Base-by-base conservation (phyloP, 148 eudicot genomes). In the Vaccinium myrtillus region DNA sequence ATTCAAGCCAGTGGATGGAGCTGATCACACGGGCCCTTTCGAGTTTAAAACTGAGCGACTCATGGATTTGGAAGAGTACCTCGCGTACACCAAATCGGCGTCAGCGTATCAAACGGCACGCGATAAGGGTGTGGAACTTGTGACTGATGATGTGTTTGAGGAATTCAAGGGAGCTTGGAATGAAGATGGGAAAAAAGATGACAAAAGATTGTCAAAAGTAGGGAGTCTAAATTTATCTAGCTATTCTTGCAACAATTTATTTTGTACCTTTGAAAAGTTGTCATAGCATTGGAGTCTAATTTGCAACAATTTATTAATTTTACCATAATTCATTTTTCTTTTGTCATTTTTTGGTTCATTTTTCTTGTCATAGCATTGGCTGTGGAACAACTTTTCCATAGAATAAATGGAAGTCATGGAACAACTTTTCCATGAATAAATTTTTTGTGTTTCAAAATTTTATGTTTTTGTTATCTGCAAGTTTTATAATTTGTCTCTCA, bases 81-180 rank as follows among this genome's bases (percentile, higher is more conserved):
- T 93, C 7, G 81, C 86, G 61, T 93, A 91, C 67, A 32, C 90
- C 43, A 87, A 84, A 82, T 95, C 98, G 14, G 88, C 89, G 93
- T 92, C 96, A 7, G 96, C 96, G 6, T 95, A 93, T 75, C 90
- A 90, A 65, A 92, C 89, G 18, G 98, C 96, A 0, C 90, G 86
- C 81, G 96, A 91, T 71, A 92, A 90, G 55, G 96, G 95, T 27
- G 95, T 93, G 8, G 96, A 95, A 85, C 81, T 95, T 67, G 76
- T 93, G 75, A 89, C 58, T 2, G 89, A 89, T 56, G 89, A 86
- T n/a, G 90, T 90, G 82, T 63, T 95, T 69, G 86, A 89, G 59
- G 90, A 87, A 3, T 93, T 95, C 16, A 87, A 50, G 55, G 2
- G 32, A 25, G 98, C 96, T 75, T 93, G 98, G 98, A 77, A 82